phyloP scores from a whole-genome alignment of 495 filamentous ascomycete genomes.

The Penicillium maclennaniae region DNA sequence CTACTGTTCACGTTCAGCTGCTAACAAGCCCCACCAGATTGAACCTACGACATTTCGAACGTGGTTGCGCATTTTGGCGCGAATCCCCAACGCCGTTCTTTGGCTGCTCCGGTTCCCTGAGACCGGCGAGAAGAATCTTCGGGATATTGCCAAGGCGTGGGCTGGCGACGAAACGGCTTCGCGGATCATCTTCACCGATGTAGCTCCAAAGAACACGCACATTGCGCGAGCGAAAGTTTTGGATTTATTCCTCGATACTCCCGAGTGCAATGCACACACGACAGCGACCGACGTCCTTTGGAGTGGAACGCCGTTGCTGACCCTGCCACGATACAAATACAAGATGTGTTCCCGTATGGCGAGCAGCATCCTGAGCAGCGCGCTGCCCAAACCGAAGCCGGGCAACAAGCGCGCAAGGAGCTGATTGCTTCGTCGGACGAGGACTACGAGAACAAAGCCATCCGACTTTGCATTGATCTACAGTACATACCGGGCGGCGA shows the following conservation, averaged over 20 bases:
- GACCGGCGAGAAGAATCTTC: constrained; percentile 80
- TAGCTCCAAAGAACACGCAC: constrained; percentile 91
- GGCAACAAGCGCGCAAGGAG: constrained; percentile 64
- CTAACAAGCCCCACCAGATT: constrained; percentile 55
- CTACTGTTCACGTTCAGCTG: background rate
- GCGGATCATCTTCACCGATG: constrained; percentile 95
- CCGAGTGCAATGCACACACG: constrained; percentile 97
- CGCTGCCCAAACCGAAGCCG: constrained; percentile 68
- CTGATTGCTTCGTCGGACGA: constrained; percentile 74
- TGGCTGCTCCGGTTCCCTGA: constrained; percentile 98
- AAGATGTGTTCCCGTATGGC: constrained; percentile 99
- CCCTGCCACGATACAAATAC: constrained; percentile 88
- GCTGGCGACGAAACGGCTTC: constrained; percentile 80
- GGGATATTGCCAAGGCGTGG: constrained; percentile 76
- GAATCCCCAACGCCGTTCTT: constrained; percentile 80
- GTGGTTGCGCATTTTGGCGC: constrained; percentile 91
- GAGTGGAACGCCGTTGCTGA: constrained; percentile 91
- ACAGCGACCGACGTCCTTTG: constrained; percentile 95
- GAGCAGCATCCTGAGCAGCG: constrained; percentile 86
- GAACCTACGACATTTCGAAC: constrained; percentile 95
- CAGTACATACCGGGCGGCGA: constrained; percentile 52
- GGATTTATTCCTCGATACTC: constrained; percentile 94
- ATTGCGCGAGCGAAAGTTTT: constrained; percentile 88
- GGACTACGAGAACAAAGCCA: constrained; percentile 78
- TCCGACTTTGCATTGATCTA: constrained; percentile 64